Evolutionary conservation across 2,329 filamentous ascomycete species (phyloP).

Genomic region (Sporothrix brasiliensis): DNA sequence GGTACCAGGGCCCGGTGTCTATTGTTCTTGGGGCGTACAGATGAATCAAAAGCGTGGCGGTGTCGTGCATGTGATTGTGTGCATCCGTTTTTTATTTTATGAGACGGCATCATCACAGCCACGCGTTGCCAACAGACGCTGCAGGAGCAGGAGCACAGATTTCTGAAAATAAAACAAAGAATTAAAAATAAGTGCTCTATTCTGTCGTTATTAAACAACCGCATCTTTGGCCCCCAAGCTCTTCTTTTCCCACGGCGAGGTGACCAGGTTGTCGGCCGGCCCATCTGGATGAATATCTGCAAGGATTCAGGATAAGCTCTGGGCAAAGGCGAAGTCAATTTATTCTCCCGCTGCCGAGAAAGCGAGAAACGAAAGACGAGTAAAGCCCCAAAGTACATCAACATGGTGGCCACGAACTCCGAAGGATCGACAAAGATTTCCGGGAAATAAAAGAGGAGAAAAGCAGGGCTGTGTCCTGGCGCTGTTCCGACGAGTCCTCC

Average conservation of each 20-base stretch:
- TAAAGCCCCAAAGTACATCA: background rate
- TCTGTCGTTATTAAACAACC: no score
- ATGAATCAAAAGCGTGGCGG: background rate
- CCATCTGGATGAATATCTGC: constrained; percentile 21
- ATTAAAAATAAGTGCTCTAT: background rate
- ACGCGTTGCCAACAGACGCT: background rate
- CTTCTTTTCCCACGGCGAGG: background rate
- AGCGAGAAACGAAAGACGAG: background rate
- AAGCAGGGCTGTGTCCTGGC: background rate
- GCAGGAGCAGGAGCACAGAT: no score
- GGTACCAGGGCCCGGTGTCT: background rate
- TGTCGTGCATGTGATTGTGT: constrained; percentile 23
- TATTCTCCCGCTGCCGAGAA: background rate
- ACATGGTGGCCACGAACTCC: background rate
- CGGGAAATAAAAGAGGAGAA: background rate
- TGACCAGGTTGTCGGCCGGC: background rate
- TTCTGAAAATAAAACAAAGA: background rate
- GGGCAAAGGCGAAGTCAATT: background rate
- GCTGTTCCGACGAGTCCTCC: background rate
- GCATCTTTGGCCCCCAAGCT: background rate
- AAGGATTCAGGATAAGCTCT: constrained; percentile 24
- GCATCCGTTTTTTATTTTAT: background rate
- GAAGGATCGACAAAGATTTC: background rate
- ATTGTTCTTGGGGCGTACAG: background rate
- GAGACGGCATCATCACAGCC: background rate